Evolutionary conservation across 225 moss, liverwort and hornwort species (phyloP).

Genomic region (Sphagnum contortum): DNA sequence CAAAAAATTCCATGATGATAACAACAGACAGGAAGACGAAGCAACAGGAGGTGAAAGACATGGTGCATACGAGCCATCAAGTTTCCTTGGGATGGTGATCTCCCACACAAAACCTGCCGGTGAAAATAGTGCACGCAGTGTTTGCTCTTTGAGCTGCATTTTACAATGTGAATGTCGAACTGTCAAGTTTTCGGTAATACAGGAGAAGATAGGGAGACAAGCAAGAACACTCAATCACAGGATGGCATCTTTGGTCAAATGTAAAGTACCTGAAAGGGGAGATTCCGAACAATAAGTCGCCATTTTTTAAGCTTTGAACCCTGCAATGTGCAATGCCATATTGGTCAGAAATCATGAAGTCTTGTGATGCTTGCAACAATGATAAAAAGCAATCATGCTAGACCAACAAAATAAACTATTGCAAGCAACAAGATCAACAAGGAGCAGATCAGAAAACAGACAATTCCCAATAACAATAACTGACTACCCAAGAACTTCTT

Average conservation of each 20-base stretch:
- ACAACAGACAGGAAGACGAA: too few relatives aligned
- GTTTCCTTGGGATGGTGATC: conserved; percentile 81
- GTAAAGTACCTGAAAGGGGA: conserved; percentile 70
- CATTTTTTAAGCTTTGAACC: conserved; percentile 89
- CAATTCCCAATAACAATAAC: too few relatives aligned
- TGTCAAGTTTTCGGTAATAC: background rate
- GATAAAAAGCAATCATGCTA: too few relatives aligned
- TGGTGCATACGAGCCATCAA: conserved; percentile 62
- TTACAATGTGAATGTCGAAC: background rate
- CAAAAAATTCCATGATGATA: too few relatives aligned
- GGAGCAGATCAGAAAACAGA: too few relatives aligned
- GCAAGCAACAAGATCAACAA: too few relatives aligned
- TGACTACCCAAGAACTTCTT: too few relatives aligned
- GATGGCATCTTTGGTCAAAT: background rate
- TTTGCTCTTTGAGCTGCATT: conserved; percentile 69
- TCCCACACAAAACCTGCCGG: conserved; percentile 90
- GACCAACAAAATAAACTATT: too few relatives aligned
- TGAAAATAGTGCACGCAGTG: conserved; percentile 76
- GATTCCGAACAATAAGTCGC: conserved; percentile 87
- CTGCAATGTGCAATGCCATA: conserved; percentile 24
- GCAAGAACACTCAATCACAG: background rate
- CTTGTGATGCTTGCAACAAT: background rate
- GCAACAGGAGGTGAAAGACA: too few relatives aligned
- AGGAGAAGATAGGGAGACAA: background rate
- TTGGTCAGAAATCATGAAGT: background rate